Conservation (phyloP, 495 filamentous ascomycete species). For the Aspergillus avenaceus region DNA sequence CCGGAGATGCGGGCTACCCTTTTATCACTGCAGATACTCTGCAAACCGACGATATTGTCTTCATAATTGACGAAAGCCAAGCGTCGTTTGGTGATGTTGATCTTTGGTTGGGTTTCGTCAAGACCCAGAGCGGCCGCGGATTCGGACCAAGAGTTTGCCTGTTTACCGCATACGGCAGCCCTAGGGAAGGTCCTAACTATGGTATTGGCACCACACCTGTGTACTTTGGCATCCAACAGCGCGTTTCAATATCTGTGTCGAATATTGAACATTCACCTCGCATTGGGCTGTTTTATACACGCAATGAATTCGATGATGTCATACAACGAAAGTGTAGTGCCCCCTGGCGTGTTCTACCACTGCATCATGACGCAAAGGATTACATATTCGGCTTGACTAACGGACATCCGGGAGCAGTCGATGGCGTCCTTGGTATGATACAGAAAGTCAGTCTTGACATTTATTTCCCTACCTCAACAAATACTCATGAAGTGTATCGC, state of each 20-base stretch:
- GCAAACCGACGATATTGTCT: conserved; percentile 6
- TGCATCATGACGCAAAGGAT: conserved; percentile 10
- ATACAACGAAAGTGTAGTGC: conserved; percentile 5
- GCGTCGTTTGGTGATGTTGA: conserved; percentile 11
- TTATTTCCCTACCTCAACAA: too few species aligned
- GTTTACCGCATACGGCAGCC: conserved; percentile 18
- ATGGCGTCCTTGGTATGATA: conserved; percentile 1
- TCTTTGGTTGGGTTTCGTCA: conserved; percentile 15
- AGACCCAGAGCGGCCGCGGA: conserved; percentile 10
- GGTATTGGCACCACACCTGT: background rate
- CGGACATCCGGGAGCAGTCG: conserved; percentile 18
- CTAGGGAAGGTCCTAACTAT: background rate
- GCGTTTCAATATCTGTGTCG: conserved; percentile 9
- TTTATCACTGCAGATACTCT: background rate
- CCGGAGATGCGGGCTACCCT: background rate
- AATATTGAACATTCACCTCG: background rate
- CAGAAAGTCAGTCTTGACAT: background rate
- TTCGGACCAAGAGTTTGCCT: conserved; percentile 14
- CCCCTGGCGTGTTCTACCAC: background rate
- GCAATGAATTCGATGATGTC: conserved; percentile 13
- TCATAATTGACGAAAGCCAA: conserved; percentile 20
- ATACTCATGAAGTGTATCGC: background rate
- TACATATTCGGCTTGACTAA: conserved; percentile 18
- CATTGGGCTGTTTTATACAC: conserved; percentile 16
- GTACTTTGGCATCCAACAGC: conserved; percentile 7